Evolutionary conservation across 495 filamentous ascomycete species (phyloP).

Genomic region (Platismatia glauca): DNA sequence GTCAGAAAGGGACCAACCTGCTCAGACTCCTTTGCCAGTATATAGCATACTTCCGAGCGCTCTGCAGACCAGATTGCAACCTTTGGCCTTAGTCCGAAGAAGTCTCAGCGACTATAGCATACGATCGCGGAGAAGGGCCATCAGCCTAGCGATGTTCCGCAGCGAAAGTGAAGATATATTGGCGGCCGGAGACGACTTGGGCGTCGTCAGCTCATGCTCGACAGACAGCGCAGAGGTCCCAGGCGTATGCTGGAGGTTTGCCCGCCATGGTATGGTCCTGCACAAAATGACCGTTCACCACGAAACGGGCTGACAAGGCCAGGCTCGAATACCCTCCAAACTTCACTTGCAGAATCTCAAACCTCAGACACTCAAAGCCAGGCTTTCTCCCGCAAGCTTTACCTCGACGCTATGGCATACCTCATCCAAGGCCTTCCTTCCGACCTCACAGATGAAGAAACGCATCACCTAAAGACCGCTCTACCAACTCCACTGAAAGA

Average conservation of each 20-base stretch:
- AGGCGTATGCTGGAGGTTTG: not conserved
- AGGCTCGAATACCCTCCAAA: conserved; percentile 12
- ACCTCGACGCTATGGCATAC: conserved; percentile 57
- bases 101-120: conserved; percentile 7
- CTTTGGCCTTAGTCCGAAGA: not conserved
- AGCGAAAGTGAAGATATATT: not conserved
- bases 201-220: too few relatives aligned
- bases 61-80: not conserved
- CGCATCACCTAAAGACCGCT: conserved; percentile 31
- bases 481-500: conserved; percentile 33
- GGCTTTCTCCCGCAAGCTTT: conserved; percentile 35
- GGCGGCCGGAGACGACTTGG: not conserved
- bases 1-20: not conserved
- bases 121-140: not conserved
- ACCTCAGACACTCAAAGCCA: conserved; percentile 6
- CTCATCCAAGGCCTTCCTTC: conserved; percentile 56
- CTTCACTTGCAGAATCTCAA: conserved; percentile 8
- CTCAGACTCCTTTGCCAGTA: not conserved
- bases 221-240: not conserved
- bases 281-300: not conserved
- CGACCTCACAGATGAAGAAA: conserved; percentile 30
- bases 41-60: not conserved
- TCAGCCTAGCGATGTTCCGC: not conserved
- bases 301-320: not conserved
- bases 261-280: conserved; percentile 2